Conservation (phyloP, 148 eudicot genomes). For the Rhododendron ovatum region DNA sequence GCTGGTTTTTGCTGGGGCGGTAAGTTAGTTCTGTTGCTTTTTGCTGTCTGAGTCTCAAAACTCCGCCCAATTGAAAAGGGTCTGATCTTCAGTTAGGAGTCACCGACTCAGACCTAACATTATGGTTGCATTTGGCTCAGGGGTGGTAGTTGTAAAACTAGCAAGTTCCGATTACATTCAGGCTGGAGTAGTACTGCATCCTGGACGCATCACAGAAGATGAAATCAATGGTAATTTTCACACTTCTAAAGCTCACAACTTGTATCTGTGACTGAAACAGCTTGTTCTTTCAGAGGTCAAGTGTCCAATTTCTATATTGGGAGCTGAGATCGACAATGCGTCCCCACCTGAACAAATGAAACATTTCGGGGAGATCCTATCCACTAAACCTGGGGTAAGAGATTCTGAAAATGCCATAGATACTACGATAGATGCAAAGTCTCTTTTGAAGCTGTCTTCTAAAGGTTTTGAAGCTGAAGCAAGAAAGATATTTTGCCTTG, state of each 20-base stretch:
- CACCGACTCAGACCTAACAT: neutral
- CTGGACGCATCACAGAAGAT: constrained; percentile 29
- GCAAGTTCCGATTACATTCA: constrained; percentile 33
- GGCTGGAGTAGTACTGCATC: constrained; percentile 47
- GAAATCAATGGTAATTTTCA: constrained; percentile 37
- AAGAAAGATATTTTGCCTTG: neutral
- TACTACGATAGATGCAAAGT: neutral
- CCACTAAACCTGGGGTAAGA: constrained; percentile 41
- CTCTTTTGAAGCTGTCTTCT: neutral
- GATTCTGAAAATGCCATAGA: neutral
- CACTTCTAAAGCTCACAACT: neutral
- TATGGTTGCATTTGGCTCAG: constrained; percentile 16
- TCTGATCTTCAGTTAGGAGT: neutral
- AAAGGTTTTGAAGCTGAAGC: neutral
- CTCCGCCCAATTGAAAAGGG: neutral
- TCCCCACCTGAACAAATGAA: constrained; percentile 41
- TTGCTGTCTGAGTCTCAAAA: neutral
- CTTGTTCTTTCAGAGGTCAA: constrained; percentile 26
- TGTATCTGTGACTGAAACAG: neutral
- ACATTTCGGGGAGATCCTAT: constrained; percentile 33
- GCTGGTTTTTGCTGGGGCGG: constrained; percentile 19
- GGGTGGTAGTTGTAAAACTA: constrained; percentile 31
- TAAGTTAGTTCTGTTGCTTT: neutral
- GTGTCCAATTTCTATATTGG: constrained; percentile 22
- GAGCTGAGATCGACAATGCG: constrained; percentile 42